phyloP scores from a whole-genome alignment of 495 filamentous ascomycete species.

The Monascus purpureus region DNA sequence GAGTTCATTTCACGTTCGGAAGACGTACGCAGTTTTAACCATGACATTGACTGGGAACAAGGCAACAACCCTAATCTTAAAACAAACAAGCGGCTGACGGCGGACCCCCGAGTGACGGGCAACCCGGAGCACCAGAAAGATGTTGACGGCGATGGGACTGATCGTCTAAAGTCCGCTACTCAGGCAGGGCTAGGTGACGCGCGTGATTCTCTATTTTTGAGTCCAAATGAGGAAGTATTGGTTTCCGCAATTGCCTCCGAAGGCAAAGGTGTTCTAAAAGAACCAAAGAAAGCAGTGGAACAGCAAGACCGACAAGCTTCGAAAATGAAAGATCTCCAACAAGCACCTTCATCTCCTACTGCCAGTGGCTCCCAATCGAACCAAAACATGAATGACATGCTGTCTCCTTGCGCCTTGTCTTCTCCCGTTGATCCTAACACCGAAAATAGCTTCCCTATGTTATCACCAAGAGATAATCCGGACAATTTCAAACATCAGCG shows the following conservation, averaged over 20 bases:
- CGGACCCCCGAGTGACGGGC: conserved; percentile 48
- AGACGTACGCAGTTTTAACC: conserved; percentile 64
- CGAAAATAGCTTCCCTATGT: conserved; percentile 53
- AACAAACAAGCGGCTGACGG: conserved; percentile 42
- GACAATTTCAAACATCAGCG: conserved; percentile 30
- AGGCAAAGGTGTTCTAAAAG: conserved; percentile 41
- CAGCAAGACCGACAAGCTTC: conserved; percentile 9
- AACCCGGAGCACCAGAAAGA: conserved; percentile 58
- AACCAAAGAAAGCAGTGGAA: conserved; percentile 24
- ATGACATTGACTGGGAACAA: conserved; percentile 64
- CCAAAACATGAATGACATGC: conserved; percentile 7
- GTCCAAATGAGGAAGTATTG: conserved; percentile 50
- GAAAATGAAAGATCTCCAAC: conserved; percentile 20
- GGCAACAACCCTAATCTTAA: conserved; percentile 47
- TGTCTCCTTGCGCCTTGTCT: conserved; percentile 51
- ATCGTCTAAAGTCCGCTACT: conserved; percentile 49
- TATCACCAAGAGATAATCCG: conserved; percentile 25
- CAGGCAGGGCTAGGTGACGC: conserved; percentile 40
- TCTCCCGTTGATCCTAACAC: conserved; percentile 60
- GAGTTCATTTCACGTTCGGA: conserved; percentile 49
- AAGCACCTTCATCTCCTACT: conserved; percentile 35
- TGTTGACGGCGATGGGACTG: conserved; percentile 60
- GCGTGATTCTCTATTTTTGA: conserved; percentile 51
- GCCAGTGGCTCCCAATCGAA: conserved; percentile 12
- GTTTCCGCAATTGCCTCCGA: conserved; percentile 43